Base-by-base conservation (phyloP, 2,329 filamentous ascomycete species). In the Mycogone perniciosa region DNA sequence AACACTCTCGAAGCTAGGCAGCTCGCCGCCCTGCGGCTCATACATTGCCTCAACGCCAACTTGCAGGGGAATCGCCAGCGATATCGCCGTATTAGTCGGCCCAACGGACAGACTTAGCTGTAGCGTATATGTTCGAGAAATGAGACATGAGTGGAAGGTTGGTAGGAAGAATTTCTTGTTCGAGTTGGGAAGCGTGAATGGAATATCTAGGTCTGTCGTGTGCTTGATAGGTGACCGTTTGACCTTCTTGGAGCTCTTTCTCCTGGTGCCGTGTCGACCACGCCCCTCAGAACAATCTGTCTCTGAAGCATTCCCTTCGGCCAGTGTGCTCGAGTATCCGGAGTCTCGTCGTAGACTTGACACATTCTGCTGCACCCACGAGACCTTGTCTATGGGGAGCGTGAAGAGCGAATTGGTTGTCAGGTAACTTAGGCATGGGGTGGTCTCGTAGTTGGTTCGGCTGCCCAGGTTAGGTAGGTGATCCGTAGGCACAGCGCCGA, bases 141-240 rank as follows among this genome's bases (percentile, higher is more conserved):
- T 67, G 61, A 82, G 74, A 67, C 79, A 82, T 7, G 75, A 76
- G 66, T 81, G 76, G 60, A 82, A 82, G 5, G 76, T 77, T 0
- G 79, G 79, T 26, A 81, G 55, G 56, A 81, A 78, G 7, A 73
- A 67, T 61, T 74, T 77, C 59, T 71, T 74, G 63, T 71, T 74
- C 30, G 64, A 61, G 7, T 66, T 62, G 4, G 77, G 76, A 31
- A 82, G 61, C 11, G 64, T 60, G 52, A 82, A 66, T 1, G 78
- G 77, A 1, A 82, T 60, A 39, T 71, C 64, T 7, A 82, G 55
- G 4, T 63, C 63, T 0, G 76, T 62, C 1, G 67, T 65, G 59
- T 79, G 69, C 53, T 62, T 64, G 55, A 72, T 54, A 1, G 65
- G 64, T 4, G 51, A 47, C 10, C 41, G 7, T 20, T 52, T 51